Evolutionary conservation across 2,329 filamentous ascomycete species (phyloP).

Genomic region (Berkeleyomyces basicola): DNA sequence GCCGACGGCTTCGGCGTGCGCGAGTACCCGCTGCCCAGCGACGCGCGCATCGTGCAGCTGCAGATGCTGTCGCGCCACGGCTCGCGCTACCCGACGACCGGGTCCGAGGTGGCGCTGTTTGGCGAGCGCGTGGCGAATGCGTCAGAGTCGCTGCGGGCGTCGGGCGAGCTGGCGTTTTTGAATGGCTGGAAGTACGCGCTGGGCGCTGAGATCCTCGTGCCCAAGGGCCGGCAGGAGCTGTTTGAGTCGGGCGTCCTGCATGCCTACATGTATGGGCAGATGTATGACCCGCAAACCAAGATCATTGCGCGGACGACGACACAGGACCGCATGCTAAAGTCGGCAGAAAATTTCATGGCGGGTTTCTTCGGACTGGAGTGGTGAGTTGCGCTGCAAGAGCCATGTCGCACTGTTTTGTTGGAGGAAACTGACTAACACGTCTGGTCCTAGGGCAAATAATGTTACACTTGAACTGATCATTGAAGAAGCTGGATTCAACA

Average conservation of each 20-base stretch:
- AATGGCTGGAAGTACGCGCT: slow-evolving; percentile 53
- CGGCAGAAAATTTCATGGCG: slow-evolving; percentile 60
- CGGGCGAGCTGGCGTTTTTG: slow-evolving; percentile 46
- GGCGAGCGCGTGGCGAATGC: slow-evolving; percentile 41
- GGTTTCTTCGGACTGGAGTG: slow-evolving; percentile 66
- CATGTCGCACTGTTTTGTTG: neutral
- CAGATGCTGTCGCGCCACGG: slow-evolving; percentile 60
- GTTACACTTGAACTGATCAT: slow-evolving; percentile 58
- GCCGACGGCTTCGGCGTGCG: slow-evolving; percentile 58
- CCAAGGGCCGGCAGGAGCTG: slow-evolving; percentile 55
- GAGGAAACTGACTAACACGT: neutral
- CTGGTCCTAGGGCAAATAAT: slow-evolving; percentile 39
- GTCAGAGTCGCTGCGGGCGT: slow-evolving; percentile 35
- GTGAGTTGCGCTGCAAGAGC: slow-evolving; percentile 18
- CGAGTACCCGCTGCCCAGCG: slow-evolving; percentile 50
- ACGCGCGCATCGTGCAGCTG: slow-evolving; percentile 52
- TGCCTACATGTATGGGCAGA: slow-evolving; percentile 53
- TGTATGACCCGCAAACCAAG: slow-evolving; percentile 57
- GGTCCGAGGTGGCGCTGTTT: slow-evolving; percentile 36
- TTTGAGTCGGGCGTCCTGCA: slow-evolving; percentile 52
- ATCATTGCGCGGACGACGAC: slow-evolving; percentile 61
- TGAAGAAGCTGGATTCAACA: slow-evolving; percentile 47
- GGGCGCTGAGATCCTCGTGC: slow-evolving; percentile 54
- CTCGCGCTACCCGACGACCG: slow-evolving; percentile 51
- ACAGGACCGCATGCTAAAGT: slow-evolving; percentile 62